These are phyloP conservation scores for Rhamnella rubrinervis DNA, from an alignment of 331 rosid genomes.

Conservation along the genomic window DNA sequence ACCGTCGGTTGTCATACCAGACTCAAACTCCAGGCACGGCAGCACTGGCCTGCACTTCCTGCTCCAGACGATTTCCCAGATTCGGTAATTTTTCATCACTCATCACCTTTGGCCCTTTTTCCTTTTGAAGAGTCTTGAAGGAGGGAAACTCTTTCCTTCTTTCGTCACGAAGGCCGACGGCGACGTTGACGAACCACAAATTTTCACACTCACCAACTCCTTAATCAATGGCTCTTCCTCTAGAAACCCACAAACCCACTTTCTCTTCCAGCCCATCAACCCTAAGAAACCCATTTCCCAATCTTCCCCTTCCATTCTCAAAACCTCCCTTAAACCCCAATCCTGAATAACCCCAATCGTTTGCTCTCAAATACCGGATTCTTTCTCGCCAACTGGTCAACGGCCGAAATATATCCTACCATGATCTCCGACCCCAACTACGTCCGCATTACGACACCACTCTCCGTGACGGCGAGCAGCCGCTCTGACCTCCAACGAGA, in stretches of 20 bases:
- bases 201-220: conserved; percentile 21
- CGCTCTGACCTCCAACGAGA: conserved; percentile 84
- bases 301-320: neutral
- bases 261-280: conserved; percentile 2
- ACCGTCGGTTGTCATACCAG: no score
- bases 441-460: conserved; percentile 92
- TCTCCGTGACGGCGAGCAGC: conserved; percentile 99
- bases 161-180: no score
- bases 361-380: conserved; percentile 18
- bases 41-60: no score
- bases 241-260: conserved; percentile 7
- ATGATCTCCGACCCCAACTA: conserved; percentile 70
- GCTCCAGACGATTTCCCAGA: no score
- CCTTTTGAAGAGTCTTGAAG: no score
- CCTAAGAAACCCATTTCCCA: neutral
- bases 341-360: neutral
- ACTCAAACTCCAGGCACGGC: no score
- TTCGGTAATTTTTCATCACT: no score
- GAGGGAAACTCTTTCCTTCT: no score
- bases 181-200: conserved; percentile 8
- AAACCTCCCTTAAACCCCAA: conserved; percentile 7
- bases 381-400: neutral
- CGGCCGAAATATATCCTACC: conserved; percentile 78
- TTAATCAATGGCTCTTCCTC: neutral
- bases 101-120: no score